Percentiles rank a stretch among this genome's conserved stretches.
phyloP scores from a whole-genome alignment of 176 grass and related monocot species.

The Musa acuminata region DNA sequence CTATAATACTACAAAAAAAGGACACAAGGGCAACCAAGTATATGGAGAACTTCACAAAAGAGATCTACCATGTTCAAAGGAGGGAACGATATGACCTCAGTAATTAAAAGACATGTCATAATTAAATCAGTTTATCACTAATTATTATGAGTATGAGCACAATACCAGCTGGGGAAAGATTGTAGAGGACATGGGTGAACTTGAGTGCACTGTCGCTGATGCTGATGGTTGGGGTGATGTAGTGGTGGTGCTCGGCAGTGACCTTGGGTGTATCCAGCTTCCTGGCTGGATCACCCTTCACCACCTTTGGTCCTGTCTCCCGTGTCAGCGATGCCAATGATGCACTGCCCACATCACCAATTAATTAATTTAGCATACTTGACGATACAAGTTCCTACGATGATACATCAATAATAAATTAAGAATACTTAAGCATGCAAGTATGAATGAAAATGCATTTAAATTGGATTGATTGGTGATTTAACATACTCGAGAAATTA shows the following conservation, averaged over 20 bases:
- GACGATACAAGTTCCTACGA: background rate
- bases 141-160: background rate
- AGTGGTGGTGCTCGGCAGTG: constrained; percentile 40
- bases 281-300: constrained; percentile 77
- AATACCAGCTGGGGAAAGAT: constrained; percentile 82
- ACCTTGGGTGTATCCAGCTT: constrained; percentile 38
- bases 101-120: background rate
- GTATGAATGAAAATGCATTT: too few relatives aligned
- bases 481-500: too few relatives aligned
- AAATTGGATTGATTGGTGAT: too few relatives aligned
- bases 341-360: constrained; percentile 39
- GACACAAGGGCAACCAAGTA: background rate
- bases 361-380: background rate
- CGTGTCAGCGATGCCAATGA: constrained; percentile 94
- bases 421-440: too few relatives aligned
- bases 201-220: constrained; percentile 98
- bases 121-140: background rate
- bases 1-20: background rate
- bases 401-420: background rate
- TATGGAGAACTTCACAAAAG: background rate
- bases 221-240: constrained; percentile 55
- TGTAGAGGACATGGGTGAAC: constrained; percentile 99
- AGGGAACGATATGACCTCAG: background rate
- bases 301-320: constrained; percentile 74
- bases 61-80: background rate